Conservation (phyloP, 805 yeast species). For the Naumovozyma dairenensis region DNA sequence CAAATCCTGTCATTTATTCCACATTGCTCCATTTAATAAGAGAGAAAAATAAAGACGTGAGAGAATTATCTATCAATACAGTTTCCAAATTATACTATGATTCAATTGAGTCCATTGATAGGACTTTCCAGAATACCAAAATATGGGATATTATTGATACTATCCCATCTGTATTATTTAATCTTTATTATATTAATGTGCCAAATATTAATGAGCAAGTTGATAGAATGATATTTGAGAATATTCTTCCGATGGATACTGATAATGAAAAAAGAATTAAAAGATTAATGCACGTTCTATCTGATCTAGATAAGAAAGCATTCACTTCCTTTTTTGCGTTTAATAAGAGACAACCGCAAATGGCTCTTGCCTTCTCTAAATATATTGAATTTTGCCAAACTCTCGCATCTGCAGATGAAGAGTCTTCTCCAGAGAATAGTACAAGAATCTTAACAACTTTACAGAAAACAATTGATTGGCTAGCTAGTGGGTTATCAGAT, state of each 20-base stretch:
- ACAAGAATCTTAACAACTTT: constrained; percentile 27
- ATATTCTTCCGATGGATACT: constrained; percentile 46
- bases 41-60: constrained; percentile 57
- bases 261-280: constrained; percentile 39
- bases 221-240: constrained; percentile 51
- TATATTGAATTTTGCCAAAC: constrained; percentile 40
- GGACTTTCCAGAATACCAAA: constrained; percentile 12
- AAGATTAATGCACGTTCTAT: constrained; percentile 42
- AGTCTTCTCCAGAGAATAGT: constrained; percentile 12
- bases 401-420: constrained; percentile 27
- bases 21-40: constrained; percentile 56
- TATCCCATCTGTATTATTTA: constrained; percentile 59
- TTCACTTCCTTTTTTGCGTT: constrained; percentile 59
- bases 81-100: constrained; percentile 48
- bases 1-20: constrained; percentile 37
- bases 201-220: constrained; percentile 52
- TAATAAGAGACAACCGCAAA: constrained; percentile 55
- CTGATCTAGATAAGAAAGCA: constrained; percentile 46
- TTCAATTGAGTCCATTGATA: constrained; percentile 27
- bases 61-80: constrained; percentile 47
- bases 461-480: constrained; percentile 52
- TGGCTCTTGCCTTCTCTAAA: constrained; percentile 41
- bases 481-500: constrained; percentile 48
- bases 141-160: constrained; percentile 25
- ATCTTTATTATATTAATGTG: constrained; percentile 67